Conservation (phyloP, 1,139 yeast species). For the Geotrichum histeridarum region DNA sequence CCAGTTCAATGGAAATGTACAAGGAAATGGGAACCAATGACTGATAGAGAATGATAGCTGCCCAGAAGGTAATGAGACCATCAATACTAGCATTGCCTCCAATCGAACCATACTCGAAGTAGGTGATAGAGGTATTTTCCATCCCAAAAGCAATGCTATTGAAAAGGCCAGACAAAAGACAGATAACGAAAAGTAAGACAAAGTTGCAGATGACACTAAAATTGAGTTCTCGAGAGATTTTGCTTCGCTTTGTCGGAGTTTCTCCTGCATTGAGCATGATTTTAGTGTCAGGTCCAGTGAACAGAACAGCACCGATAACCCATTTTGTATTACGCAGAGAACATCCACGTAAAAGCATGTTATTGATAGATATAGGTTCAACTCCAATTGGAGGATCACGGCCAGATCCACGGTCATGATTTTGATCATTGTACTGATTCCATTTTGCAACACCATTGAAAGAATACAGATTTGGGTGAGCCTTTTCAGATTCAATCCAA, state of each 20-base stretch:
- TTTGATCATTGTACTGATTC: constrained; percentile 30
- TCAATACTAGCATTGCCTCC: constrained; percentile 66
- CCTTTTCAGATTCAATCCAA: constrained; percentile 88
- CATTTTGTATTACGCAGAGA: constrained; percentile 42
- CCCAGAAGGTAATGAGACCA: constrained; percentile 84
- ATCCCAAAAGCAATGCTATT: constrained; percentile 70
- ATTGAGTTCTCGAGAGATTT: constrained; percentile 79
- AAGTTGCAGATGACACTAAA: constrained; percentile 78
- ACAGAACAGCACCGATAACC: constrained; percentile 77
- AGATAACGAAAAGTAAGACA: constrained; percentile 62
- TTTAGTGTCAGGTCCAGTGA: constrained; percentile 89
- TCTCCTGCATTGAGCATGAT: constrained; percentile 90
- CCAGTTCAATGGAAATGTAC: constrained; percentile 87
- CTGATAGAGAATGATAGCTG: constrained; percentile 80
- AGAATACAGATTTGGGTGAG: constrained; percentile 75
- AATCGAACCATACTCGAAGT: constrained; percentile 64
- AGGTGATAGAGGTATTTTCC: constrained; percentile 52
- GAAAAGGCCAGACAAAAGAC: constrained; percentile 76
- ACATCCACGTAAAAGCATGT: constrained; percentile 81
- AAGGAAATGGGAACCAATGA: constrained; percentile 89
- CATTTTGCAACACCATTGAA: constrained; percentile 81
- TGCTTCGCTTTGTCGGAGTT: constrained; percentile 84
- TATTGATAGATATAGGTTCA: constrained; percentile 78
- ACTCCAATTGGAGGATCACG: constrained; percentile 27
- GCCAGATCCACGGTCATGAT: constrained; percentile 23